These are phyloP conservation scores for Danielia oregonensis DNA, from an alignment of 805 yeast genomes.

Conservation along the genomic window DNA sequence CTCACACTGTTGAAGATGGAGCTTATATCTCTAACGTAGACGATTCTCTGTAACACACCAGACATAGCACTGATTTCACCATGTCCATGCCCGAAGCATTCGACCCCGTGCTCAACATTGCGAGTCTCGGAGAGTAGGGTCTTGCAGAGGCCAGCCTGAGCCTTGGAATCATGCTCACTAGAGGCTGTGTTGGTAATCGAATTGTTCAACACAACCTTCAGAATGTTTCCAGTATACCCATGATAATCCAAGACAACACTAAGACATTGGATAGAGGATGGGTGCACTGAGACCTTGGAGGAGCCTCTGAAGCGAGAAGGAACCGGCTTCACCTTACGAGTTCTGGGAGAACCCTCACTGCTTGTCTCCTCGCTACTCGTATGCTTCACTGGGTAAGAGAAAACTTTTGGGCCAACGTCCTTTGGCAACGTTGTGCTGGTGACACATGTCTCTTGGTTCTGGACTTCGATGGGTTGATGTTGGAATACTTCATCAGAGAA, in stretches of 20 bases:
- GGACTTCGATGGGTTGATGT: too few relatives aligned
- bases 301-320: conserved; percentile 8
- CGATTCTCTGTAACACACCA: conserved; percentile 16
- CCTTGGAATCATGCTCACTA: conserved; percentile 6
- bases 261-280: conserved; percentile 18
- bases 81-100: background rate
- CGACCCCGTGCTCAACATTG: background rate
- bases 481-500: background rate
- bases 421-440: too few relatives aligned
- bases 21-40: conserved; percentile 17
- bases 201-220: conserved; percentile 9
- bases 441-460: too few relatives aligned
- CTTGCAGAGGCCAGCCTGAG: conserved; percentile 2
- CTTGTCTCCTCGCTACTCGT: too few relatives aligned
- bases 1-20: conserved; percentile 15
- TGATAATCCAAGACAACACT: conserved; percentile 19
- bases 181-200: conserved; percentile 12
- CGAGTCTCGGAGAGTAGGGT: conserved; percentile 6
- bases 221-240: conserved; percentile 17
- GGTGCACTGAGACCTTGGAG: conserved; percentile 7
- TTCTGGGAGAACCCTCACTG: conserved; percentile 1
- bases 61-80: conserved; percentile 2
- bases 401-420: too few relatives aligned
- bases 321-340: conserved; percentile 10
- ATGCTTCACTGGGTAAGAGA: too few relatives aligned